These are phyloP conservation scores for Maudiozyma pseudohumilis DNA, from an alignment of 805 yeast species.

Conservation along the genomic window DNA sequence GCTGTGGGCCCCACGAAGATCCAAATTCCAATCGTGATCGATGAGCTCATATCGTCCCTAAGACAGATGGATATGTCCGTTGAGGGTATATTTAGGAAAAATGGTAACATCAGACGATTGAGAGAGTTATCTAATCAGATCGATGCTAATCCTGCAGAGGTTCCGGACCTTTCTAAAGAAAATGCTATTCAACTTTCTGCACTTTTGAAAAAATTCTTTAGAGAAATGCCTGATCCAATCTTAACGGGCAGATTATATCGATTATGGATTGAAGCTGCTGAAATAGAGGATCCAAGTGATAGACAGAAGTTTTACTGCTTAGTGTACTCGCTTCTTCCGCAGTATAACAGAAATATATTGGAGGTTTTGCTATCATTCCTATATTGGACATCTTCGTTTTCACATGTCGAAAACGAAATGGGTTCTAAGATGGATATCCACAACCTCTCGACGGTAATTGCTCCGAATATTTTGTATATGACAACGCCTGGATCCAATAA, in stretches of 20 bases:
- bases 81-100: conserved; percentile 92
- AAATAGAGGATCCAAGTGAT: conserved; percentile 37
- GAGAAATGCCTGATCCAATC: conserved; percentile 89
- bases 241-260: conserved; percentile 68
- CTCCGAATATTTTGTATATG: conserved; percentile 75
- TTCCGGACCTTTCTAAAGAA: conserved; percentile 64
- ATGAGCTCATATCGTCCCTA: conserved; percentile 75
- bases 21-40: conserved; percentile 75
- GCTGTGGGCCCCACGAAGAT: conserved; percentile 78
- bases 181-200: conserved; percentile 91
- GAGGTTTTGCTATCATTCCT: conserved; percentile 81
- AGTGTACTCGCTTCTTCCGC: conserved; percentile 73
- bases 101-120: conserved; percentile 83
- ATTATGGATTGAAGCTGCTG: conserved; percentile 66
- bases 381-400: conserved; percentile 92
- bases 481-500: conserved; percentile 12
- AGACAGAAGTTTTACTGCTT: conserved; percentile 43
- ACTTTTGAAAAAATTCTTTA: conserved; percentile 74
- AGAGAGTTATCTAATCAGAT: conserved; percentile 64
- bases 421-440: conserved; percentile 96
- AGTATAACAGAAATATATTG: conserved; percentile 68
- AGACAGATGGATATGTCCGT: conserved; percentile 88
- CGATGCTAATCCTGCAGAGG: conserved; percentile 59
- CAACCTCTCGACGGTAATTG: conserved; percentile 87
- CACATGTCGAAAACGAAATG: conserved; percentile 80